A percentile compares a stretch with the other conserved stretches of the same genome.
Conservation (phyloP, 495 filamentous ascomycete species). For the Tuber brumale region DNA sequence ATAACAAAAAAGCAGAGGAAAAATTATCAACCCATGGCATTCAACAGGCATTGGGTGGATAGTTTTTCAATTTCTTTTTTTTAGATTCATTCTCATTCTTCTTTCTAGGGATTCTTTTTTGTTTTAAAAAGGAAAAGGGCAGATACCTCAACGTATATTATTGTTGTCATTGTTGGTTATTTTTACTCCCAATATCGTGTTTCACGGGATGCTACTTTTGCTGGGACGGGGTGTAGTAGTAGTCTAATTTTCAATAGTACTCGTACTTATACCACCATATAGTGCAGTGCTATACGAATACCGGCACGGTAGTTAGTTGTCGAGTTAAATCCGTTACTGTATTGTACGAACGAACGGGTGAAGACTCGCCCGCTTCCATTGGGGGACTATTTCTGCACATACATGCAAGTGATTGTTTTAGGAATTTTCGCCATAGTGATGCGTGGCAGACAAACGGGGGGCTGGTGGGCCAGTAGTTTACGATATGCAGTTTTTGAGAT, state of each 20-base stretch:
- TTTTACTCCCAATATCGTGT: background rate
- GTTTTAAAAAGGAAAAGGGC: background rate
- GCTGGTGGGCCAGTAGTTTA: background rate
- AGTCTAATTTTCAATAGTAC: background rate
- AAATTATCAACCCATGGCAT: slow-evolving; percentile 20
- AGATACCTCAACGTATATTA: slow-evolving; percentile 32
- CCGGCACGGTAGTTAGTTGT: background rate
- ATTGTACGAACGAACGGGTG: background rate
- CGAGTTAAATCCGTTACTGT: background rate
- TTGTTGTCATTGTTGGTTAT: slow-evolving; percentile 11
- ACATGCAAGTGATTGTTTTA: background rate
- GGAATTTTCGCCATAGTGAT: background rate
- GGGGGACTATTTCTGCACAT: background rate
- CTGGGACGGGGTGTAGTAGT: background rate
- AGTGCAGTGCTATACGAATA: too few species aligned
- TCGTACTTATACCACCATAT: background rate
- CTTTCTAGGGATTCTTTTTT: background rate
- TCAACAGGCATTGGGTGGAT: slow-evolving; percentile 25
- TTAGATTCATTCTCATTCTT: background rate
- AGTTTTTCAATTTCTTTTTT: slow-evolving; percentile 11
- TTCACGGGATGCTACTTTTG: background rate
- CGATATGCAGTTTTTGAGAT: background rate
- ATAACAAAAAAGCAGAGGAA: slow-evolving; percentile 2
- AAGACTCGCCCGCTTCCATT: background rate
- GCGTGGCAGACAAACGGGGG: background rate